Evolutionary conservation across 2,329 filamentous ascomycete species (phyloP), one percentile per base, ranked within the genome.

Genomic region (Microcyclospora tardicrescens): DNA sequence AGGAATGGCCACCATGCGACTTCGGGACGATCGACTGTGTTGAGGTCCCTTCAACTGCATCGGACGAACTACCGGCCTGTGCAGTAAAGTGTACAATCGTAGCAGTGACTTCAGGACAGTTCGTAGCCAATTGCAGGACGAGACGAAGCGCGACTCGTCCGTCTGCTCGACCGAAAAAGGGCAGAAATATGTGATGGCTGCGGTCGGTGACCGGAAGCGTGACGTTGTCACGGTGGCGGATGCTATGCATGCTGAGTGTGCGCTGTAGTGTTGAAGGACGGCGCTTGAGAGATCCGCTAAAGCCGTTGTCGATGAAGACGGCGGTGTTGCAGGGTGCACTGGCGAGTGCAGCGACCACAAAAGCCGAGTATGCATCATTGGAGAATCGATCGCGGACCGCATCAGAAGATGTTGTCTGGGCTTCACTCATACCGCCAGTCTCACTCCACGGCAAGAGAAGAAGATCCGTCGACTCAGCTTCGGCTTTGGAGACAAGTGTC

Each of bases 381-480:
- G 66, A 66, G 42, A 84, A 79, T 29, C 75, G 74, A 46, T 72
- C 66, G 43, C 65, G 65, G n/a, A 65, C 72, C 38, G 78, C 66
- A 16, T 67, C 65, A 2, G 62, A 57, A 5, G 70, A 64, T 4
- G 66, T 60, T 28, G 58, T 52, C 52, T 69, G 59, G 55, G 77
- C 72, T 44, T 95, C 86, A 8, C 71, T 73, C 49, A 89, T 72
- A 43, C 74, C 76, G 10, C 84, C 85, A 0, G 78, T 80, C 50
- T 93, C 83, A 50, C 81, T 89, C 89, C 91, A 96, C 0, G 89
- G 89, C 5, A 96, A 72, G 3, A 96, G 68, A 5, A 93, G 69
- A 11, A 83, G 73, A 41, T 86, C 77, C 4, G 75, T 72, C 0
- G 81, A 53, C 15, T 62, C 50, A 27, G 59, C 53, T 2, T 45